phyloP scores from a whole-genome alignment of 257 asterid species.

The Nicotiana otophora region DNA sequence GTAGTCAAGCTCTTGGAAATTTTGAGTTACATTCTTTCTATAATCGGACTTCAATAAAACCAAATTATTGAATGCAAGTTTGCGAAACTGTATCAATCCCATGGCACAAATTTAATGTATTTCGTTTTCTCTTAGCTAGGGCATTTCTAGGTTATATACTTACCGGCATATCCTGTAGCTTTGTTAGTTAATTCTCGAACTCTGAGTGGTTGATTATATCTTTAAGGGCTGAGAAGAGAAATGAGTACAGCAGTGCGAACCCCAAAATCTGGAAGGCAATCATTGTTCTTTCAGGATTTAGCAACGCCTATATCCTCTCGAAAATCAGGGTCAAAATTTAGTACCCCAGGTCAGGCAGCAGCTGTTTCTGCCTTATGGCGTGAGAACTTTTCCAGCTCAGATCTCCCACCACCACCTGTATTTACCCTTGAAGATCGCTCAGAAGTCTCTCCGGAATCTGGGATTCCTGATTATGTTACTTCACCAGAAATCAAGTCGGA shows the following conservation, averaged over 20 bases:
- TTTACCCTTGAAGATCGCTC: slow-evolving; percentile 86
- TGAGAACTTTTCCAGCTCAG: slow-evolving; percentile 80
- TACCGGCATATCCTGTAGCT: neutral
- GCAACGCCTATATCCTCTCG: slow-evolving; percentile 76
- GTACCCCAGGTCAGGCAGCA: slow-evolving; percentile 88
- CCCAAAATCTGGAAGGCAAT: slow-evolving; percentile 80
- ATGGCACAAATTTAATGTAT: neutral
- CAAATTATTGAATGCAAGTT: neutral
- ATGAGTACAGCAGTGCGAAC: slow-evolving; percentile 63
- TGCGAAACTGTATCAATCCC: neutral
- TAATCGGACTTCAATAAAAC: neutral
- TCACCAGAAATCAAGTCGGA: slow-evolving; percentile 77
- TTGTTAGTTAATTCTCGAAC: neutral
- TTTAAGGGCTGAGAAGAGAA: slow-evolving; percentile 18
- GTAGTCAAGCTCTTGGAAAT: too few species aligned
- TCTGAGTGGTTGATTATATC: neutral
- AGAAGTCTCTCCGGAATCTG: slow-evolving; percentile 74
- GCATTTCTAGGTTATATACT: neutral
- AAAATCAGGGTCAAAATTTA: slow-evolving; percentile 59
- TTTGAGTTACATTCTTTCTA: neutral
- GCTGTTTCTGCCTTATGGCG: slow-evolving; percentile 97
- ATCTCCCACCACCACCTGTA: slow-evolving; percentile 92
- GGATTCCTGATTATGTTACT: slow-evolving; percentile 53
- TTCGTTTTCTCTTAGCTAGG: neutral
- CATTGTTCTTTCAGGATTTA: slow-evolving; percentile 79